Conservation (phyloP, 352 stramenopile species). For the Globisporangium solare region DNA sequence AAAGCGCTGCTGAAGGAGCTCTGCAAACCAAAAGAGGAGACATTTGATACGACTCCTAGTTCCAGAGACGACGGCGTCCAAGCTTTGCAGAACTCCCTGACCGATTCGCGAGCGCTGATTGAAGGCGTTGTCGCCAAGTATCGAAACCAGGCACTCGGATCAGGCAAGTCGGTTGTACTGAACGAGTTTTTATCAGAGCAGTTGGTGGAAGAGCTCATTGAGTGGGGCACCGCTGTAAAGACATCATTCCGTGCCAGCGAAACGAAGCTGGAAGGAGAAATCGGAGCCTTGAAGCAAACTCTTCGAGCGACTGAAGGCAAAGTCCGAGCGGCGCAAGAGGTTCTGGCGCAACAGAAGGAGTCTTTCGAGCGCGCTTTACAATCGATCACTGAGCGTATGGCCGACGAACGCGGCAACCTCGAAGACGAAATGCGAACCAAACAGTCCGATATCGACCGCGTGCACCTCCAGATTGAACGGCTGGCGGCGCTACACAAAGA, state of each 20-base stretch:
- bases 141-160: slow-evolving; percentile 25
- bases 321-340: slow-evolving; percentile 44
- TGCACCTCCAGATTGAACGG: slow-evolving; percentile 50
- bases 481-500: slow-evolving; percentile 59
- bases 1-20: slow-evolving; percentile 40
- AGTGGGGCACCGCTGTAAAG: slow-evolving; percentile 51
- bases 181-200: slow-evolving; percentile 45
- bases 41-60: slow-evolving; percentile 5
- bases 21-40: slow-evolving; percentile 17
- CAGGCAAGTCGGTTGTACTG: slow-evolving; percentile 26
- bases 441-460: slow-evolving; percentile 45
- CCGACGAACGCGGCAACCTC: slow-evolving; percentile 38
- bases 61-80: slow-evolving; percentile 25
- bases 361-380: slow-evolving; percentile 59
- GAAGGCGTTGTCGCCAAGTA: slow-evolving; percentile 46
- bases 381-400: slow-evolving; percentile 43
- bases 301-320: slow-evolving; percentile 54
- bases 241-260: slow-evolving; percentile 43
- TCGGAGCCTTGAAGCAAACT: slow-evolving; percentile 38
- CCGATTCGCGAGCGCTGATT: slow-evolving; percentile 26
- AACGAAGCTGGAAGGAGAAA: slow-evolving; percentile 25
- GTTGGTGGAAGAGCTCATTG: slow-evolving; percentile 46
- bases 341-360: slow-evolving; percentile 58
- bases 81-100: slow-evolving; percentile 32
- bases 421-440: slow-evolving; percentile 59